Base-by-base conservation (phyloP, 805 yeast genomes). In the Yarrowia alimentaria region DNA sequence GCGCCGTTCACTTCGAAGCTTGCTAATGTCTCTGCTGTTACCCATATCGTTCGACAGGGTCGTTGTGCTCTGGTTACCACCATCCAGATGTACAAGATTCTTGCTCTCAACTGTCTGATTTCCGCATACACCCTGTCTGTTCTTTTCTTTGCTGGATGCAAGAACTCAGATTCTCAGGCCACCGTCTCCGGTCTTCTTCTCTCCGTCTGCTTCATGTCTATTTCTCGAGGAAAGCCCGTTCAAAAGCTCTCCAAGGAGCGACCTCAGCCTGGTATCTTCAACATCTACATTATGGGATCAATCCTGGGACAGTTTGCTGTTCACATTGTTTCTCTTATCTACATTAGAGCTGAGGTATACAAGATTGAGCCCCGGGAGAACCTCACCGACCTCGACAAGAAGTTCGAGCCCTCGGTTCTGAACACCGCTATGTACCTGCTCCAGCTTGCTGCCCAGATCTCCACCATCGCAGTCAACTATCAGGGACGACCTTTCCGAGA, bases 151-250 rank as follows among this genome's bases (percentile, higher is more conserved):
- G 97, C 98, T 11, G 99, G 99, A 69, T 94, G 93, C 63, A 93
- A 93, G 70, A 88, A 91, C 67, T 97, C 99, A 61, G 99, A 93
- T 69, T 94, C 88, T 24, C 99, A 93, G 73, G 88, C 95, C n/a
- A 91, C 98, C 14, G 83, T 85, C 49, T 86, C 96, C n/a, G 99
- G 99, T 55, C 66, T 93, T 57, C 75, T 93, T 61, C 75, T 93
- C 65, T 83, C 95, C 54, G 93, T 89, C 56, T 93, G 99, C 74
- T 93, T 93, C 80, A 76, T 89, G 67, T 86, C 95, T 47, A 88
- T 93, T 61, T 90, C 97, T 14, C 83, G 96, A 63, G 96, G 97
- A 64, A 83, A 82, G 61, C 91, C 98, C 24, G 71, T 90, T 51
- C 85, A 91, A 56, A 85, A 88, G 67, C 75, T 93, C 57, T 86